phyloP scores from a whole-genome alignment of 2,329 filamentous ascomycete genomes.

The Alternaria incomplexa region DNA sequence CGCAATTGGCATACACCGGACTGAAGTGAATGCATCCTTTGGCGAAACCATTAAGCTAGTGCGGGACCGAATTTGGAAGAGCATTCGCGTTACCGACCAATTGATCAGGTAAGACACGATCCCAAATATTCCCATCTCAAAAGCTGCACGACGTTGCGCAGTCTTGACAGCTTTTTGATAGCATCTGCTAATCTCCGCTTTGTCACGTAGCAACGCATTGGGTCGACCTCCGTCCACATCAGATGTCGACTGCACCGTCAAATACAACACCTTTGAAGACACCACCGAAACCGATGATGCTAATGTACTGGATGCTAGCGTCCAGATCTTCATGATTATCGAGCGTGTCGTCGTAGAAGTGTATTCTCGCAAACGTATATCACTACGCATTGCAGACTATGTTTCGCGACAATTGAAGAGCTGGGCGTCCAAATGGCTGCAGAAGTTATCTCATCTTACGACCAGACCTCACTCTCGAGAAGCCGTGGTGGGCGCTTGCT shows the following conservation, averaged over 20 bases:
- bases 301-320: constrained; percentile 41
- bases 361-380: constrained; percentile 52
- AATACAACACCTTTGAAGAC: constrained; percentile 40
- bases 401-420: constrained; percentile 50
- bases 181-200: not conserved
- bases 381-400: constrained; percentile 49
- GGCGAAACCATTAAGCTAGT: constrained; percentile 50
- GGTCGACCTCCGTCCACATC: constrained; percentile 61
- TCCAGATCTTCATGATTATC: constrained; percentile 58
- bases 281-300: constrained; percentile 19
- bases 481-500: constrained; percentile 54
- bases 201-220: constrained; percentile 51
- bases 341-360: constrained; percentile 56
- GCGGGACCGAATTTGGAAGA: constrained; percentile 61
- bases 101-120: constrained; percentile 50
- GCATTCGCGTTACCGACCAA: constrained; percentile 58
- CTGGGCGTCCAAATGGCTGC: constrained; percentile 49
- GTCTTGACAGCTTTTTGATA: no score
- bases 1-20: constrained; percentile 59
- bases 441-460: constrained; percentile 34
- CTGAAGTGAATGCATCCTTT: constrained; percentile 59
- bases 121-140: no score
- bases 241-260: constrained; percentile 57
- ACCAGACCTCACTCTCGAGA: constrained; percentile 32
- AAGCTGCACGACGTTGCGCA: no score